Percentiles rank a stretch among this genome's conserved stretches.
These are phyloP conservation scores for Ophiostoma australiae DNA, from an alignment of 2,329 filamentous ascomycete genomes.

Conservation along the genomic window DNA sequence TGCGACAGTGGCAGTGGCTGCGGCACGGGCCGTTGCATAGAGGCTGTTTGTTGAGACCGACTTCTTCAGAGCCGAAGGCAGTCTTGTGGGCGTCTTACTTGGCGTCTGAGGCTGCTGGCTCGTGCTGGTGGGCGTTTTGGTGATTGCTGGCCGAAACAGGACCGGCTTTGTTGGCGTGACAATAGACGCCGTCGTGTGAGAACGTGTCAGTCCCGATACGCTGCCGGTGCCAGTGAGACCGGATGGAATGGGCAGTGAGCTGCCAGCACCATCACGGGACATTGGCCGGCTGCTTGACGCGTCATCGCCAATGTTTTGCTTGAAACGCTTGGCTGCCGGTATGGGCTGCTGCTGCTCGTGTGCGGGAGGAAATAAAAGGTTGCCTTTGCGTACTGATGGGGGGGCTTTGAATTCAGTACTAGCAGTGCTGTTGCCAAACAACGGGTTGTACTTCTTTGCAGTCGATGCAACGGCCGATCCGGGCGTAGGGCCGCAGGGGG, in stretches of 20 bases:
- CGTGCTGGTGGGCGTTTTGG: constrained; percentile 44
- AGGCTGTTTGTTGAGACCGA: constrained; percentile 49
- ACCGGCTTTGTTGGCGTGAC: constrained; percentile 77
- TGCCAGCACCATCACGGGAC: constrained; percentile 44
- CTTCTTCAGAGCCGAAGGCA: constrained; percentile 43
- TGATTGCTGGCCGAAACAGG: constrained; percentile 54
- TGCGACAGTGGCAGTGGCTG: neutral
- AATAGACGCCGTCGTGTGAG: constrained; percentile 52
- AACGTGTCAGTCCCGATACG: constrained; percentile 35
- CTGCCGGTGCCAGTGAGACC: constrained; percentile 29
- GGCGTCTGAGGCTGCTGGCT: constrained; percentile 45
- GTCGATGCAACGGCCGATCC: constrained; percentile 22
- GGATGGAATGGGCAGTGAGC: constrained; percentile 42
- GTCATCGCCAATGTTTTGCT: constrained; percentile 64
- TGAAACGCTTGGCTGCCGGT: constrained; percentile 63
- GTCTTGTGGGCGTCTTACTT: constrained; percentile 42
- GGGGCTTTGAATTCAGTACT: constrained; percentile 28
- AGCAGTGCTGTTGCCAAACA: constrained; percentile 32
- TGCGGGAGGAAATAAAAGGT: constrained; percentile 26
- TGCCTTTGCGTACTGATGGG: constrained; percentile 27
- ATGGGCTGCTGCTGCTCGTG: constrained; percentile 33
- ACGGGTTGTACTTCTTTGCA: constrained; percentile 31
- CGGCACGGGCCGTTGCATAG: constrained; percentile 8
- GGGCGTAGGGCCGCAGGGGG: constrained; percentile 9
- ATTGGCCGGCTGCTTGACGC: constrained; percentile 59